Evolutionary conservation across 2,329 filamentous ascomycete species (phyloP), one percentile per base, ranked within the genome.

Genomic region (Verticillium alfalfae): DNA sequence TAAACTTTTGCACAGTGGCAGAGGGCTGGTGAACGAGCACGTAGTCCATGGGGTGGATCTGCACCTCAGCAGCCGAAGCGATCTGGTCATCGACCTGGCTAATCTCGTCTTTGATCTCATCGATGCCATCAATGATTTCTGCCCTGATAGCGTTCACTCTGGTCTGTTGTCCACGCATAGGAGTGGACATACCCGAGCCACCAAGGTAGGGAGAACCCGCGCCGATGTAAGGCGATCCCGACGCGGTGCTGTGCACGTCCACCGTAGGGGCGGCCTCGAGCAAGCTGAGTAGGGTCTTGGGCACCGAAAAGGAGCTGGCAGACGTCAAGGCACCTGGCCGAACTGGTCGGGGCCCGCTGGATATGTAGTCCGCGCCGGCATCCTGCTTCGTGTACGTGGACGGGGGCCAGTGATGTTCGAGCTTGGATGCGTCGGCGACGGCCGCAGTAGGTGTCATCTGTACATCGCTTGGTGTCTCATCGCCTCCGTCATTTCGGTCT

Each of bases 41-140:
- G 68, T 93, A 90, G 75, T 99, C 94, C 71, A 94, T 93, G 1
- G 92, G 91, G 72, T 96, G 92, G 66, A 99, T 96, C 74, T 97
- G 91, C 57, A 96, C 91, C 65, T 96, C 89, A 2, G 93, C 91
- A 66, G 93, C 90, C 26, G 88, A 87, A 2, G 94, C 91, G 68
- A 99, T 96, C 75, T 97, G 93, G 70, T 96, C 92, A 72, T 97
- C 95, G 8, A 93, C 93, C 71, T 94, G 90, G 66, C 90, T 89
- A 61, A 99, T 88, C 77, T 99, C 95, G 71, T 99, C 95, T 74
- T 96, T 91, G 63, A 99, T 93, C 74, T 99, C 95, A 69, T 92
- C 88, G 69, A 99, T 97, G 52, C 93, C 95, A 69, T 95, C 91
- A 66, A 97, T 88, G 34, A 98, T 90, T 75, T 98, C 95, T 15